phyloP scores from a whole-genome alignment of 257 asterid species.

The Primulina tabacum region DNA sequence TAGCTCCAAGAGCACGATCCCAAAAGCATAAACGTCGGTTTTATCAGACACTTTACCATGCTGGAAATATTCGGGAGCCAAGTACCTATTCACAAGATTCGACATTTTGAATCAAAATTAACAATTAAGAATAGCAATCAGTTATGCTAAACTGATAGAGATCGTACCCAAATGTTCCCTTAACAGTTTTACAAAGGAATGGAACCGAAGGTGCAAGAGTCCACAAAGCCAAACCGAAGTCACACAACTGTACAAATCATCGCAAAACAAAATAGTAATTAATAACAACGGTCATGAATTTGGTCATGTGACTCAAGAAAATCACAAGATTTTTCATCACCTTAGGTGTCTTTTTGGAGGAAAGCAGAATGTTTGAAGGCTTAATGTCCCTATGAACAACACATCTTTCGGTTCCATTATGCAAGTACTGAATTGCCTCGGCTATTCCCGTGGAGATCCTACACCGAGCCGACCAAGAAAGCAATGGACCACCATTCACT shows the following conservation, averaged over 20 bases:
- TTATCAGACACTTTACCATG: constrained; percentile 89
- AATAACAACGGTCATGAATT: constrained; percentile 9
- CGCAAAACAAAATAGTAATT: neutral
- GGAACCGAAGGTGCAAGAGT: constrained; percentile 87
- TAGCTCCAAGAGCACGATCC: constrained; percentile 82
- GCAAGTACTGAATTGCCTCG: constrained; percentile 71
- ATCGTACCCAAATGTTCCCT: constrained; percentile 91
- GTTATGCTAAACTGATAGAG: neutral
- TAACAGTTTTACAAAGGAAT: constrained; percentile 89
- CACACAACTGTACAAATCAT: constrained; percentile 58
- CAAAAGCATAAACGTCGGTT: constrained; percentile 87
- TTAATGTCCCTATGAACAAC: constrained; percentile 91
- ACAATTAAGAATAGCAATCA: neutral
- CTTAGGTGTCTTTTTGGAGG: constrained; percentile 74
- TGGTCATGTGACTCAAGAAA: constrained; percentile 11
- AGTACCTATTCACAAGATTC: constrained; percentile 9
- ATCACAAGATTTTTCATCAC: constrained; percentile 29
- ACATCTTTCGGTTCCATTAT: constrained; percentile 80
- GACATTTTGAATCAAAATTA: too few relatives aligned
- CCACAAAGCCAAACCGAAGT: constrained; percentile 95
- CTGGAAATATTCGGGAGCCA: constrained; percentile 95
- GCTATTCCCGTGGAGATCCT: constrained; percentile 76
- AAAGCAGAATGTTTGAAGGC: constrained; percentile 88
- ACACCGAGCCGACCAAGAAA: constrained; percentile 66
- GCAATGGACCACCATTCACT: constrained; percentile 46